Evolutionary conservation across 2,329 filamentous ascomycete genomes (phyloP).

Genomic region (Rhexocercosporidium sp.): DNA sequence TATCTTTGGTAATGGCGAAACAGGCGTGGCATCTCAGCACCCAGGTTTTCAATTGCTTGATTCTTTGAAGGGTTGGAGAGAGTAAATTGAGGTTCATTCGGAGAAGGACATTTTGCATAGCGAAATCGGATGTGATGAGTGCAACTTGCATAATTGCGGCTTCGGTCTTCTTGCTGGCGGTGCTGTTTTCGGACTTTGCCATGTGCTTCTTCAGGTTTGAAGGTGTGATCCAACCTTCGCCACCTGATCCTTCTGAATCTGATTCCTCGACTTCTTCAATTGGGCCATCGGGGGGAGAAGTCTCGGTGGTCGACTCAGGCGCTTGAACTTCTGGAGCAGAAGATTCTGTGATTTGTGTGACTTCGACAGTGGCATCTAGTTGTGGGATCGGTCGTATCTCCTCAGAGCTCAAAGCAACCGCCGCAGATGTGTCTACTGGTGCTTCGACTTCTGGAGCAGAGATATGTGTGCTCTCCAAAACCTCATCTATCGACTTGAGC

Average conservation of each 20-base stretch:
- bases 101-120: constrained; percentile 95
- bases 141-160: constrained; percentile 79
- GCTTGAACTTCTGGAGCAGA: background rate
- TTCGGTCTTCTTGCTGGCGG: constrained; percentile 53
- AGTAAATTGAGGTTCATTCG: constrained; percentile 94
- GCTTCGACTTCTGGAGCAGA: background rate
- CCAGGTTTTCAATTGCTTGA: constrained; percentile 86
- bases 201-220: constrained; percentile 88
- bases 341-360: background rate
- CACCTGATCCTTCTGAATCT: constrained; percentile 50
- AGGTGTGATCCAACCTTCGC: constrained; percentile 91
- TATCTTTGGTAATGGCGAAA: constrained; percentile 84
- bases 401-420: background rate
- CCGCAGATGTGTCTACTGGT: background rate
- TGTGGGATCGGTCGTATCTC: background rate
- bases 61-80: constrained; percentile 77
- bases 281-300: constrained; percentile 11
- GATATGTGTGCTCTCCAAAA: constrained; percentile 20
- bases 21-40: constrained; percentile 93
- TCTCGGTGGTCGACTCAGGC: background rate
- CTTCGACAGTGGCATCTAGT: background rate
- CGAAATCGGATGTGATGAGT: constrained; percentile 93
- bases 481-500: constrained; percentile 11
- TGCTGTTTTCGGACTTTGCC: constrained; percentile 62
- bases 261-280: constrained; percentile 34